phyloP scores from a whole-genome alignment of 306 rosid genomes.

The Lotus japonicus region DNA sequence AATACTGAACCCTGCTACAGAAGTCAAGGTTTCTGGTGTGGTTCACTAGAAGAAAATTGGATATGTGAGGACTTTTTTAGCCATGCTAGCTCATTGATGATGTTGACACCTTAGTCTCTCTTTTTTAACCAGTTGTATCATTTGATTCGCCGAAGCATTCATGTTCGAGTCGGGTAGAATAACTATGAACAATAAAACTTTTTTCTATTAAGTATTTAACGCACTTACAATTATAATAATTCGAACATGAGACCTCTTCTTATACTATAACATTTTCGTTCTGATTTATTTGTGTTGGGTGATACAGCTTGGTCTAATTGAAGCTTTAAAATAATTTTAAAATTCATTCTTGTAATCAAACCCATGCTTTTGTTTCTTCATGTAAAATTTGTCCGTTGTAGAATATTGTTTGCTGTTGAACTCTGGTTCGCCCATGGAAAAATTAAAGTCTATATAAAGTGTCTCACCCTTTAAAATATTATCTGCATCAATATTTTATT shows the following conservation, averaged over 20 bases:
- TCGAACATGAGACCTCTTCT: too few species aligned
- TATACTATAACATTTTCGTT: too few species aligned
- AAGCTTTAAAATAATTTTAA: constrained; percentile 8
- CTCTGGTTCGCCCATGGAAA: constrained; percentile 26
- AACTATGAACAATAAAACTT: too few species aligned
- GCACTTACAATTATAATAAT: too few species aligned
- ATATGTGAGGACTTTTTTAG: constrained; percentile 47
- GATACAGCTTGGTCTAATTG: constrained; percentile 5
- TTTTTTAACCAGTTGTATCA: too few species aligned
- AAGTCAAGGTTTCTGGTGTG: constrained; percentile 50
- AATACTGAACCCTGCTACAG: background rate
- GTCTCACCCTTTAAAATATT: constrained; percentile 23
- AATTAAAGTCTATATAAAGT: constrained; percentile 18
- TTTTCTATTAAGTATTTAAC: too few species aligned
- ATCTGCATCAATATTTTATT: constrained; percentile 28
- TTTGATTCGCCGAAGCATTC: too few species aligned
- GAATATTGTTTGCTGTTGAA: constrained; percentile 43
- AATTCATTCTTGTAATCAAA: constrained; percentile 19
- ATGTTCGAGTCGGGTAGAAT: too few species aligned
- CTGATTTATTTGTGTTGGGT: too few species aligned
- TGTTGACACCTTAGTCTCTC: constrained; percentile 26
- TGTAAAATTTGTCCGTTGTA: constrained; percentile 36
- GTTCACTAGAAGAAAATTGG: constrained; percentile 28
- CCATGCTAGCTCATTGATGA: constrained; percentile 30
- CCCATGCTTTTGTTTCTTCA: constrained; percentile 23